These are phyloP conservation scores for Boletellus ananiceps DNA, from an alignment of 768 basidiomycete genomes.

Conservation along the genomic window DNA sequence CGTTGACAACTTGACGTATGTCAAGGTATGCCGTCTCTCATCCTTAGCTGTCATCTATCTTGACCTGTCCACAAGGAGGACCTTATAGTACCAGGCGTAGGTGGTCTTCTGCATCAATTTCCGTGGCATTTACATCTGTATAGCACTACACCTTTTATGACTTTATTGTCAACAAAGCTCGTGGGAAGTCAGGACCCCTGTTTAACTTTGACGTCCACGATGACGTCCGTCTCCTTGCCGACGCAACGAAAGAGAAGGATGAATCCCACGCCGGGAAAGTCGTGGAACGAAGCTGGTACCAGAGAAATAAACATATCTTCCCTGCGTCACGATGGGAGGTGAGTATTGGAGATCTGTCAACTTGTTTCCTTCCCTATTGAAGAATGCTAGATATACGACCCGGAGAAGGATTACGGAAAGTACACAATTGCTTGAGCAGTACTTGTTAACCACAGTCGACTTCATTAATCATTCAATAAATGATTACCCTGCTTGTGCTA, in stretches of 20 bases:
- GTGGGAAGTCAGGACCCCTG: slow-evolving; percentile 95
- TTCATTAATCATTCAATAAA: background rate
- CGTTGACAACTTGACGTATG: slow-evolving; percentile 97
- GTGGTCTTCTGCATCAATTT: slow-evolving; percentile 22
- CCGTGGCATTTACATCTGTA: background rate
- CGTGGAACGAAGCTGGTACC: slow-evolving; percentile 93
- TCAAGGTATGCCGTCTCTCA: slow-evolving; percentile 59
- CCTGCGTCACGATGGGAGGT: slow-evolving; percentile 97
- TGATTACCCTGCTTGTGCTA: background rate
- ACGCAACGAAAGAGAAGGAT: slow-evolving; percentile 95
- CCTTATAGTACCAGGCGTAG: slow-evolving; percentile 91
- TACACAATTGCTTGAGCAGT: slow-evolving; percentile 66
- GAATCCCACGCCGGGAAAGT: slow-evolving; percentile 99
- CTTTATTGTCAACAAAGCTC: slow-evolving; percentile 96
- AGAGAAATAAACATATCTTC: slow-evolving; percentile 96
- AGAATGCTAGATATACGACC: slow-evolving; percentile 72
- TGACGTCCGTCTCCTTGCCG: slow-evolving; percentile 89
- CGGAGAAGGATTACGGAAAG: slow-evolving; percentile 89
- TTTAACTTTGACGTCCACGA: slow-evolving; percentile 99
- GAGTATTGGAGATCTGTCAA: slow-evolving; percentile 23
- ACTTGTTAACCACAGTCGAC: background rate
- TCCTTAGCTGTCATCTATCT: background rate
- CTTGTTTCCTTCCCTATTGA: slow-evolving; percentile 1
- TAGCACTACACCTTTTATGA: slow-evolving; percentile 98
- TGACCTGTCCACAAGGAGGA: slow-evolving; percentile 67